Evolutionary conservation across 2,329 filamentous ascomycete genomes (phyloP).

Genomic region (Exophiala spinifera): DNA sequence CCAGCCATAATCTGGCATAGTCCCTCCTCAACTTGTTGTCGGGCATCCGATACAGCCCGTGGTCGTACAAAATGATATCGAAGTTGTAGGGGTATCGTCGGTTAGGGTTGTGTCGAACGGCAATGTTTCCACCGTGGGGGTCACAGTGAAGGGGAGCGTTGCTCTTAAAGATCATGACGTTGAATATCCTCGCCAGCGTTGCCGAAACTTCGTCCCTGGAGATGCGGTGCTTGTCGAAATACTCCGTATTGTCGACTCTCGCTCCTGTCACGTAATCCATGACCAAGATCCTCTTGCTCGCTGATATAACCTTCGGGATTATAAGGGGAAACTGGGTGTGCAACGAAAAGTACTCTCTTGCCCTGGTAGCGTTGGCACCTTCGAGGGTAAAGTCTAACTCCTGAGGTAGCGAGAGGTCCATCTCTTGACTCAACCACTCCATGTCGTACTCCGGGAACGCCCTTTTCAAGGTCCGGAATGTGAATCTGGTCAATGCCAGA

Average conservation of each 20-base stretch:
- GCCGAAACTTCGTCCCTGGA: constrained; percentile 94
- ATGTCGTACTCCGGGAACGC: constrained; percentile 98
- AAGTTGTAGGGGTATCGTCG: constrained; percentile 69
- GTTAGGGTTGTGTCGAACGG: constrained; percentile 72
- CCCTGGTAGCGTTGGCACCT: constrained; percentile 75
- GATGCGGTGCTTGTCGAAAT: constrained; percentile 79
- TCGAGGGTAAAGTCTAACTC: constrained; percentile 89
- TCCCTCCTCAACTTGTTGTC: constrained; percentile 71
- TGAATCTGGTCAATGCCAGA: constrained; percentile 78
- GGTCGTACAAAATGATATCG: constrained; percentile 93
- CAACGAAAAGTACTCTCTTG: constrained; percentile 74
- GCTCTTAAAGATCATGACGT: constrained; percentile 97
- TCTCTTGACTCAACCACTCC: constrained; percentile 90
- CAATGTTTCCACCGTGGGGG: constrained; percentile 93
- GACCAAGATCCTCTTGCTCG: constrained; percentile 81
- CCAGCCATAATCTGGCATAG: constrained; percentile 97
- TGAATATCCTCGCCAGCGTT: constrained; percentile 86
- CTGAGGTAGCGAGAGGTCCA: constrained; percentile 84
- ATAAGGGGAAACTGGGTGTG: constrained; percentile 75
- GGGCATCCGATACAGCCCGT: constrained; percentile 93
- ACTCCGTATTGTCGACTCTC: constrained; percentile 83
- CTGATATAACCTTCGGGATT: constrained; percentile 86
- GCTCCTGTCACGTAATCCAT: constrained; percentile 91
- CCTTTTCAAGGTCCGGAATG: constrained; percentile 81
- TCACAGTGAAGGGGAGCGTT: constrained; percentile 91